phyloP scores from a whole-genome alignment of 495 filamentous ascomycete species.

The Podospora comata region DNA sequence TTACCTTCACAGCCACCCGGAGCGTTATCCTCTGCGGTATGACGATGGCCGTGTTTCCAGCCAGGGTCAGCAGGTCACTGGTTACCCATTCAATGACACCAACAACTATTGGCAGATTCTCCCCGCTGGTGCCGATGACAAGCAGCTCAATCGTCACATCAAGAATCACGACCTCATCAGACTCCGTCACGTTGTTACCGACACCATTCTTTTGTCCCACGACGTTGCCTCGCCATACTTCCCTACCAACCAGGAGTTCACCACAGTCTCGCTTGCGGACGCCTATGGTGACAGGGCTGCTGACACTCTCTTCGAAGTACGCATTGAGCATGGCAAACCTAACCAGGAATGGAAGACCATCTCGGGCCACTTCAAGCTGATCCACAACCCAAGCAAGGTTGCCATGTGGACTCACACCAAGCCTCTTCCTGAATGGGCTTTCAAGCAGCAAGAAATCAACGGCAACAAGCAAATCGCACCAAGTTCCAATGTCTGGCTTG shows the following conservation, averaged over 20 bases:
- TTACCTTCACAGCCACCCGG: slow-evolving; percentile 89
- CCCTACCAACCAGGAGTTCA: slow-evolving; percentile 98
- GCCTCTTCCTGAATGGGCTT: slow-evolving; percentile 92
- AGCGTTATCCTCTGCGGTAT: slow-evolving; percentile 87
- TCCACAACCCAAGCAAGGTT: slow-evolving; percentile 89
- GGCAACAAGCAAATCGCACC: slow-evolving; percentile 95
- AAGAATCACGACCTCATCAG: slow-evolving; percentile 84
- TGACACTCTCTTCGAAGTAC: slow-evolving; percentile 90
- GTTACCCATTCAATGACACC: slow-evolving; percentile 96
- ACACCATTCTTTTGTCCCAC: slow-evolving; percentile 87
- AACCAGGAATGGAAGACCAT: slow-evolving; percentile 84
- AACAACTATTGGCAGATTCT: slow-evolving; percentile 98
- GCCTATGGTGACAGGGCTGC: slow-evolving; percentile 76
- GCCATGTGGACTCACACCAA: slow-evolving; percentile 98
- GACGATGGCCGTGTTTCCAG: slow-evolving; percentile 97
- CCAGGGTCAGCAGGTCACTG: slow-evolving; percentile 96
- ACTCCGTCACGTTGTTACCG: slow-evolving; percentile 81
- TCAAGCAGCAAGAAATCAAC: slow-evolving; percentile 97
- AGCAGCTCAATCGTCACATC: slow-evolving; percentile 58
- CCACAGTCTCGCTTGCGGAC: slow-evolving; percentile 68
- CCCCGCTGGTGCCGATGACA: slow-evolving; percentile 55
- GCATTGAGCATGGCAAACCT: slow-evolving; percentile 80
- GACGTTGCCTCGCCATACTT: slow-evolving; percentile 97
- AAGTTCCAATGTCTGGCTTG: slow-evolving; percentile 89
- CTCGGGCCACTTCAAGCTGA: slow-evolving; percentile 87